Percentiles rank a stretch among this genome's conserved stretches.
phyloP scores from a whole-genome alignment of 148 eudicot genomes.

The Vaccinium macrocarpon region DNA sequence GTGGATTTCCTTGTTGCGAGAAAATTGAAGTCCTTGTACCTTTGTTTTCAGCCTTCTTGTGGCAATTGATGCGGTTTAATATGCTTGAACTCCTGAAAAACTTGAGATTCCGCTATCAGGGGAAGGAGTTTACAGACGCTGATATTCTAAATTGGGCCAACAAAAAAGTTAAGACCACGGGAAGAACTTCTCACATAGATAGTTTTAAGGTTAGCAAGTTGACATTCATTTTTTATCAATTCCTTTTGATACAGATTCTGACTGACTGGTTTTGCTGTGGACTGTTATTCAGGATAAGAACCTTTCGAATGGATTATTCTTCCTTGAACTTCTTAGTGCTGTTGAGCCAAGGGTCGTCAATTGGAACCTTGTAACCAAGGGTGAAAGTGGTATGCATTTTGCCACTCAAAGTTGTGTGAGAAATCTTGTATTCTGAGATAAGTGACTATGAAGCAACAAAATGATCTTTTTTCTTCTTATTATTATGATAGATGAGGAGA shows the following conservation, averaged over 20 bases:
- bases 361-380: slow-evolving; percentile 97
- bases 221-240: neutral
- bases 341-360: slow-evolving; percentile 93
- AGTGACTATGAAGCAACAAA: neutral
- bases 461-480: neutral
- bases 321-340: slow-evolving; percentile 93
- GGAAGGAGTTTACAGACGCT: slow-evolving; percentile 79
- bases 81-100: slow-evolving; percentile 92
- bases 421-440: neutral
- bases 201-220: slow-evolving; percentile 64
- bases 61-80: slow-evolving; percentile 96
- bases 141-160: slow-evolving; percentile 91
- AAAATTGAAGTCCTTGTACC: neutral
- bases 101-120: slow-evolving; percentile 69
- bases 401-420: neutral
- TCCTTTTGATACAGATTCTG: neutral
- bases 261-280: neutral
- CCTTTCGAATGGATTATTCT: slow-evolving; percentile 81
- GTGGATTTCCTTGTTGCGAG: neutral
- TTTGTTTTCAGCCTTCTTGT: slow-evolving; percentile 66
- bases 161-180: slow-evolving; percentile 66
- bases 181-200: slow-evolving; percentile 76
- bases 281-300: slow-evolving; percentile 62
- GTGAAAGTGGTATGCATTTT: slow-evolving; percentile 63
- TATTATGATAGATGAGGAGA: slow-evolving; percentile 67